Evolutionary conservation across 2,329 filamentous ascomycete species (phyloP).

Genomic region (Didymella segeticola): DNA sequence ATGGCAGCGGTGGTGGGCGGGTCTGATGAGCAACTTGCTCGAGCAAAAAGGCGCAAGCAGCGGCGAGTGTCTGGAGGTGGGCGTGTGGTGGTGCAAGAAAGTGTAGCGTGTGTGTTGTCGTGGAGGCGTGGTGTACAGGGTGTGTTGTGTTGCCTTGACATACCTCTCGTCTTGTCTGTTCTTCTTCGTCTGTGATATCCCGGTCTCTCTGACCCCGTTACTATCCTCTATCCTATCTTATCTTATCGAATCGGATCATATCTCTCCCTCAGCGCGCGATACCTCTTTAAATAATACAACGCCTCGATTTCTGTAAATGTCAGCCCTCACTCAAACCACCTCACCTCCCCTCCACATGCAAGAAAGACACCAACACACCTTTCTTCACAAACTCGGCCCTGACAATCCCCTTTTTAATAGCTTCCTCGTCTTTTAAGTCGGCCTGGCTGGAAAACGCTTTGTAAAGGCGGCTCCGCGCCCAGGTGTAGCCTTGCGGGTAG

Average conservation of each 20-base stretch:
- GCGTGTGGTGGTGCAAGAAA: conserved; percentile 70
- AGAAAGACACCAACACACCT: too few relatives aligned
- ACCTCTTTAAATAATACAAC: conserved; percentile 85
- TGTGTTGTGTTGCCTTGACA: too few relatives aligned
- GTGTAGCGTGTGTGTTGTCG: conserved; percentile 42
- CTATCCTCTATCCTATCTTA: background rate
- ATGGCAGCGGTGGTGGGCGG: conserved; percentile 88
- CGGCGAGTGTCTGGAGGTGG: conserved; percentile 81
- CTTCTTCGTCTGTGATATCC: background rate
- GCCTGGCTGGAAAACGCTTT: conserved; percentile 83
- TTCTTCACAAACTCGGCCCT: conserved; percentile 90
- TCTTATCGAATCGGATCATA: conserved; percentile 61
- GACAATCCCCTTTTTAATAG: conserved; percentile 77
- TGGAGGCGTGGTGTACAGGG: background rate
- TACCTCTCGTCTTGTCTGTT: too few relatives aligned
- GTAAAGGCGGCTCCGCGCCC: conserved; percentile 82
- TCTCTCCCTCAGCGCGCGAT: conserved; percentile 81
- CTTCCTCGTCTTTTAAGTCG: conserved; percentile 70
- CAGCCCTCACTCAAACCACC: too few relatives aligned
- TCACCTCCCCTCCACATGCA: too few relatives aligned
- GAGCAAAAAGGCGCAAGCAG: conserved; percentile 78
- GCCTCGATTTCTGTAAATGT: conserved; percentile 10
- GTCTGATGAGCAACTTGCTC: conserved; percentile 84
- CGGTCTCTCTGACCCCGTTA: background rate
- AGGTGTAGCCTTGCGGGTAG: conserved; percentile 84